Evolutionary conservation across 345 rosid species (phyloP).

Genomic region (Aquilaria sinensis): DNA sequence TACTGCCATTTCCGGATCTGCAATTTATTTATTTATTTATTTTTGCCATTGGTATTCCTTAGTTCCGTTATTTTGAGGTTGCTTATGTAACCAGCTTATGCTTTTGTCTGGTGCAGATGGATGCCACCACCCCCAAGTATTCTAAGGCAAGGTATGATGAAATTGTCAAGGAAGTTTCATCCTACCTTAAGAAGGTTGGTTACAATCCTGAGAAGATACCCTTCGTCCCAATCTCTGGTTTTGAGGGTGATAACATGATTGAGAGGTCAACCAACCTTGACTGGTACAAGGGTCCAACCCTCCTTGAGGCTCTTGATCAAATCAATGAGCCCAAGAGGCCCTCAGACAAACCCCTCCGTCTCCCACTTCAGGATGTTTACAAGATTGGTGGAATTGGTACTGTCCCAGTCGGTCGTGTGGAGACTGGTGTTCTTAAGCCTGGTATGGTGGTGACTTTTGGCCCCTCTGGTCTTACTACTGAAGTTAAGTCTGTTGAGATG

Average conservation of each 20-base stretch:
- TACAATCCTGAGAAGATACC: slow-evolving; percentile 40
- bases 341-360: slow-evolving; percentile 43
- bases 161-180: slow-evolving; percentile 40
- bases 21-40: no score
- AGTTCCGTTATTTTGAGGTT: no score
- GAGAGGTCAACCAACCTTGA: slow-evolving; percentile 41
- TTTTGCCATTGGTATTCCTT: no score
- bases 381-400: slow-evolving; percentile 64
- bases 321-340: slow-evolving; percentile 37
- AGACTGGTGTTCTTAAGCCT: slow-evolving; percentile 34
- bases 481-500: slow-evolving; percentile 27
- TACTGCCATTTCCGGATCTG: no score
- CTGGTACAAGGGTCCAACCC: slow-evolving; percentile 45
- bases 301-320: slow-evolving; percentile 32
- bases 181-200: slow-evolving; percentile 39
- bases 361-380: slow-evolving; percentile 57
- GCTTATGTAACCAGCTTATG: not conserved
- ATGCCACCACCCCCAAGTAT: slow-evolving; percentile 38
- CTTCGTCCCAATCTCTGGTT: slow-evolving; percentile 35
- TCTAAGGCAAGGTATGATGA: slow-evolving; percentile 39
- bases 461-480: slow-evolving; percentile 22
- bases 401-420: slow-evolving; percentile 51
- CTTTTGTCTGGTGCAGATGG: slow-evolving; percentile 19
- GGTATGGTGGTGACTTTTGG: slow-evolving; percentile 25
- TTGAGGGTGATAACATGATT: slow-evolving; percentile 42